phyloP scores from a whole-genome alignment of 129 eudicot genomes.

The Flaveria ramosissima region DNA sequence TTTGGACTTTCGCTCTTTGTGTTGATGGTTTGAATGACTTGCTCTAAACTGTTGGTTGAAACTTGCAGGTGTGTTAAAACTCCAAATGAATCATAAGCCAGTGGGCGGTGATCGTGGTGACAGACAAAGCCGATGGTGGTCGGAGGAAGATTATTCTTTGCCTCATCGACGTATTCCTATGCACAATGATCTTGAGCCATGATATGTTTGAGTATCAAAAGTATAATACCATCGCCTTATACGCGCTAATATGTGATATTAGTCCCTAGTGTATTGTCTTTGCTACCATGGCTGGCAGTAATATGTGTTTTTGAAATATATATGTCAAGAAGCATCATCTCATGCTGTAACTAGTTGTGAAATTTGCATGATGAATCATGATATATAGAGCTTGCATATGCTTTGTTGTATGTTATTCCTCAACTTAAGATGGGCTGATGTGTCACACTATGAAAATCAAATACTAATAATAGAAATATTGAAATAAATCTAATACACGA shows the following conservation, averaged over 20 bases:
- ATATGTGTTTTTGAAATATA: background rate
- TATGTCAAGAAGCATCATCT: background rate
- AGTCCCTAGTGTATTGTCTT: background rate
- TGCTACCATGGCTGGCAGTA: background rate
- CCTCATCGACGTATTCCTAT: conserved; percentile 51
- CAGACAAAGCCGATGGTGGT: conserved; percentile 31
- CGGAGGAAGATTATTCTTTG: conserved; percentile 49
- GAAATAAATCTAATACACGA: too few relatives aligned
- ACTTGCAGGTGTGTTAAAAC: conserved; percentile 30
- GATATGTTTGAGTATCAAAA: background rate
- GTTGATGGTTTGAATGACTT: background rate
- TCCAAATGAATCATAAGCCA: conserved; percentile 16
- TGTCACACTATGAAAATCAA: too few relatives aligned
- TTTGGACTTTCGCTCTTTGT: background rate
- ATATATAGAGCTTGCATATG: background rate
- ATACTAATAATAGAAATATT: too few relatives aligned
- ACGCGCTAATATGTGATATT: background rate
- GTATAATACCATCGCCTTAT: background rate
- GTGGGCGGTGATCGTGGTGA: conserved; percentile 13
- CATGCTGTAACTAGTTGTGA: too few relatives aligned
- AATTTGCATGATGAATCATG: too few relatives aligned
- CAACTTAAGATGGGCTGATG: too few relatives aligned
- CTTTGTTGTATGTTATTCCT: too few relatives aligned
- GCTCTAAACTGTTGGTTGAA: background rate
- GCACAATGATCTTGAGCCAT: conserved; percentile 48